Evolutionary conservation across 495 filamentous ascomycete species (phyloP).

Genomic region (Penicillium antarcticum): DNA sequence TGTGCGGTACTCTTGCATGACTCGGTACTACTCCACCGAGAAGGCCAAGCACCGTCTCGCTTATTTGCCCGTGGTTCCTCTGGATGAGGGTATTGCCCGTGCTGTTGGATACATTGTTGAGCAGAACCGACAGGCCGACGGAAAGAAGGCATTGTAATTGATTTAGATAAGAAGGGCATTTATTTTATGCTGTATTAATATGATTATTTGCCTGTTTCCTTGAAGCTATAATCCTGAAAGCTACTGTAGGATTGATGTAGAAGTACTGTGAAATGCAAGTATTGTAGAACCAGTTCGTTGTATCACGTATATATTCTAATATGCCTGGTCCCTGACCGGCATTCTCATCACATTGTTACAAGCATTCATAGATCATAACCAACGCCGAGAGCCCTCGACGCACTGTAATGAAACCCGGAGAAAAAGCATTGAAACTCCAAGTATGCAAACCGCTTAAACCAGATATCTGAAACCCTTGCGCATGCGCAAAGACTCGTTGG

Average conservation of each 20-base stretch:
- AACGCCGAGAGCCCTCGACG: too few relatives aligned
- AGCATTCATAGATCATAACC: too few relatives aligned
- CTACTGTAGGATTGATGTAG: too few relatives aligned
- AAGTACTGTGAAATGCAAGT: too few relatives aligned
- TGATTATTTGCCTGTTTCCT: not conserved
- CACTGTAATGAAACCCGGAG: too few relatives aligned
- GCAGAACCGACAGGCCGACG: conserved; percentile 28
- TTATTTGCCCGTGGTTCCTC: conserved; percentile 67
- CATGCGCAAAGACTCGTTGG: conserved; percentile 27
- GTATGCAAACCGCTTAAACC: conserved; percentile 15
- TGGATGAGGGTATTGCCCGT: conserved; percentile 72
- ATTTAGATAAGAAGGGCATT: conserved; percentile 7
- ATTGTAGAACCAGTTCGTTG: too few relatives aligned
- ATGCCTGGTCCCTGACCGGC: too few relatives aligned
- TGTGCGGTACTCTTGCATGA: conserved; percentile 76
- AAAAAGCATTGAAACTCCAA: not conserved
- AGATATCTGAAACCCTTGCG: conserved; percentile 35
- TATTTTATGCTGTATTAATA: conserved; percentile 25
- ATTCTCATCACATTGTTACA: too few relatives aligned
- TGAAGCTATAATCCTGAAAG: too few relatives aligned
- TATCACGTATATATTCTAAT: too few relatives aligned
- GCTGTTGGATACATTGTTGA: conserved; percentile 66
- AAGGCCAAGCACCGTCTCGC: conserved; percentile 79
- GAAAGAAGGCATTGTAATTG: conserved; percentile 44
- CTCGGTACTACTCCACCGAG: conserved; percentile 77